Evolutionary conservation across 225 moss, liverwort and hornwort genomes (phyloP).

Genomic region (Thuidium tamariscinum): DNA sequence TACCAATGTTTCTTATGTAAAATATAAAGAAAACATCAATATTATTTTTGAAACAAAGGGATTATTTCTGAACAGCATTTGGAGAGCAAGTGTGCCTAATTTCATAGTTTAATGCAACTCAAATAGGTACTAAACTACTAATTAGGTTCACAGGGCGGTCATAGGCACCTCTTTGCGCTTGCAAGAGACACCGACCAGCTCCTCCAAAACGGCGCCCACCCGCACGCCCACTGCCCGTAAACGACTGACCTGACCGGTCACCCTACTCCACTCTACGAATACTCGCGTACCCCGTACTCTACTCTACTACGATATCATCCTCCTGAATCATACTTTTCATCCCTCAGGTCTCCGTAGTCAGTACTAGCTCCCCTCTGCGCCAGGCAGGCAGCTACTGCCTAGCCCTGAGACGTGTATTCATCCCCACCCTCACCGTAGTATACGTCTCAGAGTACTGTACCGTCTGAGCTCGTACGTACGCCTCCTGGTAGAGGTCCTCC

Average conservation of each 20-base stretch:
- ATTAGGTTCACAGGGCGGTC: neutral
- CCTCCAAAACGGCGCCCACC: constrained; percentile 10
- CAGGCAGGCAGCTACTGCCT: too few relatives aligned
- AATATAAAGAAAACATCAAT: too few relatives aligned
- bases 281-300: neutral
- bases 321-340: neutral
- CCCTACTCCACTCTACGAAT: neutral
- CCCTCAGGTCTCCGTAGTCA: neutral
- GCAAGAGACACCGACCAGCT: constrained; percentile 30
- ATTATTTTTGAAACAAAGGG: neutral
- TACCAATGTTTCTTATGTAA: too few relatives aligned
- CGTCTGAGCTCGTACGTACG: neutral
- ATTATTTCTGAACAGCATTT: neutral
- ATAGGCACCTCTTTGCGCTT: neutral
- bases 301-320: neutral
- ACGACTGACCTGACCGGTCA: neutral
- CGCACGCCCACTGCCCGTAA: neutral
- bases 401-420: neutral
- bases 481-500: neutral
- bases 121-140: too few relatives aligned
- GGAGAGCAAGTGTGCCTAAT: neutral
- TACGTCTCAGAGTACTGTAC: neutral
- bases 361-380: too few relatives aligned
- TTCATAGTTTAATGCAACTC: too few relatives aligned
- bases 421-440: neutral